Base-by-base conservation (phyloP, 2,329 filamentous ascomycete genomes). In the Coniochaeta sp. region DNA sequence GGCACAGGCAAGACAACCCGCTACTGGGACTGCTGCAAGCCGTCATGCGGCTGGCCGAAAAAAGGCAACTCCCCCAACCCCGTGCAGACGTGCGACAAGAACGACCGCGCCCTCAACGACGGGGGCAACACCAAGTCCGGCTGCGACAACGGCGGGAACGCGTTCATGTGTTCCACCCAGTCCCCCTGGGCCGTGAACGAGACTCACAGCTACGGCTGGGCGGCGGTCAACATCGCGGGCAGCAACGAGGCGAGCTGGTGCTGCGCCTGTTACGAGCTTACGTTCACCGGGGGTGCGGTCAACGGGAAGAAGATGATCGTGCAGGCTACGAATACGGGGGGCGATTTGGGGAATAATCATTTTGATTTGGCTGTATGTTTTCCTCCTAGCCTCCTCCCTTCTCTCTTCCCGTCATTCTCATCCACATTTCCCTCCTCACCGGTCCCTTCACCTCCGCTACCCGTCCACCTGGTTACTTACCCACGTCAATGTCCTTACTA, bases 261-360 rank as follows among this genome's bases (percentile, higher is more conserved):
- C 57, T 61, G 60, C 66, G 74, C 63, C 18, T 83, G 80, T 67
- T 83, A 82, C 63, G 75, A 82, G 65, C 67, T 84, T 51, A 80
- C 78, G 12, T 82, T 84, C 61, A 82, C 78, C 10, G 75, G 72
- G 61, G 75, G 74, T 6, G 64, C 74, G 1, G 70, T 81, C 16
- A 59, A 63, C 40, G 78, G 79, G 48, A 82, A 83, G 70, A 80
- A 72, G 61, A 75, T 83, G 73, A 71, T 83, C 35, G 74, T 83
- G 28, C 80, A 83, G 66, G 78, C 78, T 9, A 79, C 76, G 14
- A 83, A 83, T 59, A 83, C 78, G 14, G 79, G 78, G 4, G 72
- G 69, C 10, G 78, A 82, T 57, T 63, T 82, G 51, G 72, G 71
- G 4, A 62, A 70, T 49, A 79, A 79, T 55, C 78, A 81, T 56